Base-by-base conservation (phyloP, 176 grass and related monocot genomes). In the Triticum turgidum region DNA sequence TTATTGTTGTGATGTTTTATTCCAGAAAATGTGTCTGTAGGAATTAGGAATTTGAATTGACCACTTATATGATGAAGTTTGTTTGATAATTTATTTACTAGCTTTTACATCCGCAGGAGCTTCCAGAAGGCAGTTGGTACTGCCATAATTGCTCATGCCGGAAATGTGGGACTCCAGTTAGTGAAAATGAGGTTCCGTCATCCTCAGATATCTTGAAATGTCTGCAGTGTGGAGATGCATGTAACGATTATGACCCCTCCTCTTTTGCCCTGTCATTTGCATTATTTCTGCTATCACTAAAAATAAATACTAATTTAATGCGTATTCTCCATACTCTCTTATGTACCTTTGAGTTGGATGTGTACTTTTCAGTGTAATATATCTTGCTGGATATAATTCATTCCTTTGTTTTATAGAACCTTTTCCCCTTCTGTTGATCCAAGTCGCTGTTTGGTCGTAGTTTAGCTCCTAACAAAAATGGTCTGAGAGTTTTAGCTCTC, bases 51-150 rank as follows among this genome's bases (percentile, higher is more conserved):
- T 47, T 82, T 67, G 21, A 81, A 81, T 33, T 0, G 34, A 44
- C 4, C 8, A 51, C 80, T 29, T 84, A 51, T 42, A 69, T 62
- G 37, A 29, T 61, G 67, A 86, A 84, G 76, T 20, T 51, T 62
- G 25, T 78, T 22, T 78, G 47, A 20, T 33, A 80, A 63, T 79
- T 80, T 52, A 59, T 75, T 86, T 35, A 61, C 21, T 64, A 44
- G 49, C 32, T 92, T 64, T 83, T 83, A 69, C 51, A 80, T 35
- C 61, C 25, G 47, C 91, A 95, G 93, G 93, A 89, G 68, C 84
- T 95, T 83, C 91, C 91, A 85, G 93, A 95, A 91, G 93, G 86
- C 69, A 92, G 87, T 85, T 95, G 93, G 93, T 95, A 95, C 82
- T 95, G 93, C 69, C 88, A 95, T 69, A 95, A 91, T 73, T 95